A percentile compares a stretch with the other conserved stretches of the same genome.
These are phyloP conservation scores for Penicillium nordicum DNA, from an alignment of 2,329 filamentous ascomycete species.

Conservation along the genomic window DNA sequence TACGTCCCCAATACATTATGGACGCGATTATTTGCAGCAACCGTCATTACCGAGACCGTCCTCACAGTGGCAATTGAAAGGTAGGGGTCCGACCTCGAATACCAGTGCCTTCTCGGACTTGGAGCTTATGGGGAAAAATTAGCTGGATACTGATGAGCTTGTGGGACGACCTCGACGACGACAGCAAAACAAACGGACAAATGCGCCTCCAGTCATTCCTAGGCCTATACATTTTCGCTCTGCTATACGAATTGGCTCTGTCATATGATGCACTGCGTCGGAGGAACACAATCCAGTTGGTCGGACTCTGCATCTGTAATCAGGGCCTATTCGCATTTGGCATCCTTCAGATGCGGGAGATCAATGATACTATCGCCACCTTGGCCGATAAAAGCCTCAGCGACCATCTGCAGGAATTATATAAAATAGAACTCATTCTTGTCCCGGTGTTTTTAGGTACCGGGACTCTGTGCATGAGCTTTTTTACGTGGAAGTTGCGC, in stretches of 20 bases:
- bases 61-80: constrained; percentile 20
- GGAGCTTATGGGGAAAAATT: neutral
- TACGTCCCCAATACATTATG: constrained; percentile 20
- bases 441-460: constrained; percentile 17
- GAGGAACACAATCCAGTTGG: constrained; percentile 20
- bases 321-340: constrained; percentile 19
- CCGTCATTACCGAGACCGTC: constrained; percentile 16
- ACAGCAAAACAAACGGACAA: constrained; percentile 2
- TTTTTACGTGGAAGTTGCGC: constrained; percentile 20
- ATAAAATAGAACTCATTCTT: constrained; percentile 15
- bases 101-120: neutral
- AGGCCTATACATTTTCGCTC: constrained; percentile 20
- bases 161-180: constrained; percentile 12
- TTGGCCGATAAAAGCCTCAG: neutral
- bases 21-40: constrained; percentile 16
- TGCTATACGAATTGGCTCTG: constrained; percentile 18
- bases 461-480: constrained; percentile 12
- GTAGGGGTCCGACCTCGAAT: constrained; percentile 7
- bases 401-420: constrained; percentile 1
- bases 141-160: constrained; percentile 21
- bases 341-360: constrained; percentile 16
- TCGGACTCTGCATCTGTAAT: constrained; percentile 20
- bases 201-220: constrained; percentile 21
- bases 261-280: constrained; percentile 22
- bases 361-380: constrained; percentile 10